Evolutionary conservation across 148 eudicot genomes (phyloP).

Genomic region (Talinum fruticosum): DNA sequence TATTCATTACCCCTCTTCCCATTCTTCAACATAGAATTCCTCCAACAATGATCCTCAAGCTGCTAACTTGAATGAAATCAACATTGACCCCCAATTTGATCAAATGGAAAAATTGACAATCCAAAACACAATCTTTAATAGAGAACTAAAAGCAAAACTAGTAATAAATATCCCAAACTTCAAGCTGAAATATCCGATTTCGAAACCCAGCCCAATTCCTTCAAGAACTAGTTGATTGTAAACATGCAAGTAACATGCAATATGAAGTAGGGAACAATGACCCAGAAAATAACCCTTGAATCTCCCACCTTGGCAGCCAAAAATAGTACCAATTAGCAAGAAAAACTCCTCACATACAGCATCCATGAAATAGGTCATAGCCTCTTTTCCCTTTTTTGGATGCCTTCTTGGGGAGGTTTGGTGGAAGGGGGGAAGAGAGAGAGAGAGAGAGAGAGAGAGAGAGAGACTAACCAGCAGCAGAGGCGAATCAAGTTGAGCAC

Average conservation of each 20-base stretch:
- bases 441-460: constrained; percentile 10
- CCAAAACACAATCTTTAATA: background rate
- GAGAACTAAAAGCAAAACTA: background rate
- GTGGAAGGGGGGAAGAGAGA: background rate
- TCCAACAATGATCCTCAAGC: background rate
- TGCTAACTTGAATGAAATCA: background rate
- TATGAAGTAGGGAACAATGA: background rate
- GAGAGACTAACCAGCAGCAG: constrained; percentile 30
- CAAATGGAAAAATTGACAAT: background rate
- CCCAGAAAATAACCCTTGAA: constrained; percentile 14
- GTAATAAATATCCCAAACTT: background rate
- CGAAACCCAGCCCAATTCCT: background rate
- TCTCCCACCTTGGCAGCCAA: background rate
- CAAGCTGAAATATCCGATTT: constrained; percentile 7
- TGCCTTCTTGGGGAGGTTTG: background rate
- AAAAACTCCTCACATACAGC: background rate
- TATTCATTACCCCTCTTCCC: background rate
- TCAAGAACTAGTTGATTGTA: background rate
- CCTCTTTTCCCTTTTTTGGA: background rate
- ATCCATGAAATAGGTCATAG: background rate
- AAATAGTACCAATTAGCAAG: background rate
- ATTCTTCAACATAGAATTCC: background rate
- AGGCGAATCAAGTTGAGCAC: constrained; percentile 8
- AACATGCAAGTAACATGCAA: constrained; percentile 28
- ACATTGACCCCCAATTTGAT: background rate